phyloP scores from a whole-genome alignment of 306 rosid species.

The Casuarina cunninghamiana region DNA sequence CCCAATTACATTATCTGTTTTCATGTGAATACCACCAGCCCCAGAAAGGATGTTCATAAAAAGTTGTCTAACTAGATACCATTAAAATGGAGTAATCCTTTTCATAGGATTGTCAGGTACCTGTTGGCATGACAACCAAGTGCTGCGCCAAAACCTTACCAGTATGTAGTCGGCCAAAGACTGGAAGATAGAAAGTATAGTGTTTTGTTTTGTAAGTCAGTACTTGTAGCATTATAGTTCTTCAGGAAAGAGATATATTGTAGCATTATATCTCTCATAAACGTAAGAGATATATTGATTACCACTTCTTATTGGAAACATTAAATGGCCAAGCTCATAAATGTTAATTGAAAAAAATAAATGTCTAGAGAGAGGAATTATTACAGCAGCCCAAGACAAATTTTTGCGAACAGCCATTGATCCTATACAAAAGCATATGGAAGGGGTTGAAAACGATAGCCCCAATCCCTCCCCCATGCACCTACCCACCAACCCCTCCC shows the following conservation, averaged over 20 bases:
- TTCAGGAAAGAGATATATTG: background rate
- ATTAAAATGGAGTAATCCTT: background rate
- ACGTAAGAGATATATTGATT: background rate
- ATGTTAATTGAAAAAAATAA: background rate
- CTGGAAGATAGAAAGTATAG: background rate
- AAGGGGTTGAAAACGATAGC: background rate
- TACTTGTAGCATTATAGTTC: background rate
- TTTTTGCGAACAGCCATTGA: background rate
- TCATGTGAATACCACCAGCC: background rate
- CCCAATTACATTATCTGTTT: background rate
- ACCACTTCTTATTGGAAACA: background rate
- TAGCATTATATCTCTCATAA: background rate
- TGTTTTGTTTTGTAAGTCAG: background rate
- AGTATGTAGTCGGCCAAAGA: background rate
- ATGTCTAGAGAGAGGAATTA: too few species aligned
- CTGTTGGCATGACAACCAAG: background rate
- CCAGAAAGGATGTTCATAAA: background rate
- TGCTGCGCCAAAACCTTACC: background rate
- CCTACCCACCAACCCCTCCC: too few species aligned
- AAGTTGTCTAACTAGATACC: background rate
- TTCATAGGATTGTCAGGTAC: background rate
- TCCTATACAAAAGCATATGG: background rate
- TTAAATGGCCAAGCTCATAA: background rate
- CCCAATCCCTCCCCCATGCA: too few species aligned
- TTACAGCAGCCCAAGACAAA: background rate